Evolutionary conservation across 495 filamentous ascomycete genomes (phyloP), one percentile per base, ranked within the genome.

Genomic region (Penicillium desertorum): DNA sequence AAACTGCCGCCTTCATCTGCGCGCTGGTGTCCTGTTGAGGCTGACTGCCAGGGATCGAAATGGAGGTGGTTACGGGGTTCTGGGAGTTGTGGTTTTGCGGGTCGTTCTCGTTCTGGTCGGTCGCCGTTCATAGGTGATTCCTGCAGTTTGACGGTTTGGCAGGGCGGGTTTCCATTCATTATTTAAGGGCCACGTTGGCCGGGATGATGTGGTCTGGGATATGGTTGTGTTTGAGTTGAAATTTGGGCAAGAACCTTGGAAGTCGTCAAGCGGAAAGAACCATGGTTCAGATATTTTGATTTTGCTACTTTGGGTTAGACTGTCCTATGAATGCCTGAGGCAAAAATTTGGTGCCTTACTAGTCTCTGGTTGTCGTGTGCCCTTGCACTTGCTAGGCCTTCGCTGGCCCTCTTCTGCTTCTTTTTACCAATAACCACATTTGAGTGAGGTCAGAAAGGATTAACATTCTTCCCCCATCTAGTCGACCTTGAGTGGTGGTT

Each of bases 21-120:
- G 30, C 80, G 77, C 71, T 96, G 91, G 68, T 96, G 90, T 51
- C 92, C 92, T 6, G 89, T 86, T 1, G 87, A 83, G 16, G 82
- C 83, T 20, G 88, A 87, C 71, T 91, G 92, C 88, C 89, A 96
- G 32, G 88, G 76, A 66, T 96, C 91, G 70, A 90, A 92, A 59
- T 71, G 62, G 43, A 73, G 71, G 62, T 79, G 76, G 49, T 82
- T 81, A 30, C 54, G 50, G 1, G 46, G 49, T 39, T 56, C 42
- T 34, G 36, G 12, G n/a, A 25, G 55, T 22, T 46, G 37, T 19
- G 29, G 46, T 20, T 55, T 62, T 32, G 44, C 16, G 1, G 19
- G 34, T 12, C 1, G 16, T 29, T 25, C 20, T 12, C 1, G 16
- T 29, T 25, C 20, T 12, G 16, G 14, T 4, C 16, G 16, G 16